phyloP scores from a whole-genome alignment of 768 basidiomycete species.

The Phaffia australis region DNA sequence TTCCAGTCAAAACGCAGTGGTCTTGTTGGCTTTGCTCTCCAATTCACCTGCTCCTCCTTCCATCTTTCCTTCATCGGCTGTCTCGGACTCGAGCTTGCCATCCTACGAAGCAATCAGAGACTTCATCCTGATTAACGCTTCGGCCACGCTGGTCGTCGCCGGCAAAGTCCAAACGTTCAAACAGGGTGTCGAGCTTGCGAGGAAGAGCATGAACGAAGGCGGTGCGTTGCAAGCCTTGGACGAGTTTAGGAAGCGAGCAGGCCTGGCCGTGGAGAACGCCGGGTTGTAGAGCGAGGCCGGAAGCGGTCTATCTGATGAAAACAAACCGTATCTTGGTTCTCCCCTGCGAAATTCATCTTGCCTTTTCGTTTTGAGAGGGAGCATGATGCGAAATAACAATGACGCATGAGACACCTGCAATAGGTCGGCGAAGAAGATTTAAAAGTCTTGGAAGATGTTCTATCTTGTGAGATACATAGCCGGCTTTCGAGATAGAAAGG shows the following conservation, averaged over 20 bases:
- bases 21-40: conserved; percentile 55
- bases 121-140: conserved; percentile 83
- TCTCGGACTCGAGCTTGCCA: background rate
- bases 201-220: conserved; percentile 41
- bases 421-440: no score
- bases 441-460: no score
- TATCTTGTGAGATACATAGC: no score
- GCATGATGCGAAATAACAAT: no score
- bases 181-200: conserved; percentile 60
- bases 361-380: no score
- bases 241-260: conserved; percentile 38
- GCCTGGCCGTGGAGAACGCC: conserved; percentile 27
- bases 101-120: conserved; percentile 52
- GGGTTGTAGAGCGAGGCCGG: no score
- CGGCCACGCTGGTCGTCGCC: conserved; percentile 74
- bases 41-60: conserved; percentile 14
- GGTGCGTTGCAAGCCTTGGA: conserved; percentile 41
- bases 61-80: conserved; percentile 27
- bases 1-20: conserved; percentile 70
- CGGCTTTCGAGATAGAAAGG: no score
- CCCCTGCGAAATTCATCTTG: no score
- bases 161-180: conserved; percentile 59
- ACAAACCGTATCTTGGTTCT: no score
- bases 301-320: no score
- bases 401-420: no score